These are phyloP conservation scores for Amanita molliuscula DNA, from an alignment of 768 basidiomycete species.

Conservation along the genomic window DNA sequence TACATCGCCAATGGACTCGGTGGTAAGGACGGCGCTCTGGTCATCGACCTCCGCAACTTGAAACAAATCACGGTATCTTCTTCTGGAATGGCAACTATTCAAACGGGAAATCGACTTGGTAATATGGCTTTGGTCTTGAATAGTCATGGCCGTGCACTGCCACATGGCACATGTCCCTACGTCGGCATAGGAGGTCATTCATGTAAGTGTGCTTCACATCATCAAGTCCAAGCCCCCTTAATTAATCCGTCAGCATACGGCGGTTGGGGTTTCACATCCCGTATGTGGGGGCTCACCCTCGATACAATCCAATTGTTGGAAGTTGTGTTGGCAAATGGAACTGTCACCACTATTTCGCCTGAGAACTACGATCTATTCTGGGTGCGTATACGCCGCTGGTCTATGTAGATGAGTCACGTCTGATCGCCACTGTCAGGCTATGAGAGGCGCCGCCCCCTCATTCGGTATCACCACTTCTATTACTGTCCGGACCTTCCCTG, in stretches of 20 bases:
- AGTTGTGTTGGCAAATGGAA: slow-evolving; percentile 24
- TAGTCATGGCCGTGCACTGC: slow-evolving; percentile 31
- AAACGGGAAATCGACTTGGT: slow-evolving; percentile 35
- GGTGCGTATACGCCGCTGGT: slow-evolving; percentile 16
- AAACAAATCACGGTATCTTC: slow-evolving; percentile 23
- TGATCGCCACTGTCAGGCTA: slow-evolving; percentile 19
- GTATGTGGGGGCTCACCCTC: slow-evolving; percentile 27
- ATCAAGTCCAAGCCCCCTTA: too few relatives aligned
- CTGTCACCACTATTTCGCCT: slow-evolving; percentile 19
- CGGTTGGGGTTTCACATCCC: slow-evolving; percentile 24
- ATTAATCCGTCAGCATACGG: slow-evolving; percentile 13
- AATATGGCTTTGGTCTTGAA: slow-evolving; percentile 32
- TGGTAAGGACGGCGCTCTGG: slow-evolving; percentile 30
- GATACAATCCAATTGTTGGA: slow-evolving; percentile 21
- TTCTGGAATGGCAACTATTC: slow-evolving; percentile 25
- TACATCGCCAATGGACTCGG: slow-evolving; percentile 42
- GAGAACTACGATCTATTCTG: slow-evolving; percentile 34
- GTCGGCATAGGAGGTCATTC: slow-evolving; percentile 47
- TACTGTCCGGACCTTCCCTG: slow-evolving; percentile 23
- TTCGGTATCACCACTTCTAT: slow-evolving; percentile 30
- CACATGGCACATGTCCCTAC: slow-evolving; percentile 44
- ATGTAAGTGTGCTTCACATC: slow-evolving; percentile 12
- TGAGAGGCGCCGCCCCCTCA: slow-evolving; percentile 27
- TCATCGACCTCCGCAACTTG: slow-evolving; percentile 35
- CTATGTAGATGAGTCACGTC: not conserved